Percentiles rank a stretch among this genome's conserved stretches.
Evolutionary conservation across 495 filamentous ascomycete species (phyloP).

Genomic region (Penicillium egyptiacum): DNA sequence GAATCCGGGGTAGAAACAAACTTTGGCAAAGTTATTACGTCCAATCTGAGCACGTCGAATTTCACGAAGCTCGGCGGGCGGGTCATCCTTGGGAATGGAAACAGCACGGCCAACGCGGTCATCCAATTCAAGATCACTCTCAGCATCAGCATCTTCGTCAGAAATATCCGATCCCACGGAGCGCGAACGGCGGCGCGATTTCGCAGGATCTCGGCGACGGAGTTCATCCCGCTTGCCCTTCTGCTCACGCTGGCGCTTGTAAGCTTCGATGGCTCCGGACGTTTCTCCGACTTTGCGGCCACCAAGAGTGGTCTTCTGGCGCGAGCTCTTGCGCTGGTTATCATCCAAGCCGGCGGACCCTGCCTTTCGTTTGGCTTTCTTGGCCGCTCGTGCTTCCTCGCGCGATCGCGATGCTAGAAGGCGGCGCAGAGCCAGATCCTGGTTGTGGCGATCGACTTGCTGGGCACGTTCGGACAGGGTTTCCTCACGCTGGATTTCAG

Average conservation of each 20-base stretch:
- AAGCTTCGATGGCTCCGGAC: conserved; percentile 72
- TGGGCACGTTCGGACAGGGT: conserved; percentile 86
- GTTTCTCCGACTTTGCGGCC: conserved; percentile 78
- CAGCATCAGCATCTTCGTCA: conserved; percentile 68
- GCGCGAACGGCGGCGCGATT: conserved; percentile 53
- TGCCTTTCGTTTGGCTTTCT: conserved; percentile 79
- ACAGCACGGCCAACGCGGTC: conserved; percentile 47
- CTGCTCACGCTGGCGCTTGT: conserved; percentile 82
- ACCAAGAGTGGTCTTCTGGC: conserved; percentile 75
- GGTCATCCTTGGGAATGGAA: conserved; percentile 51
- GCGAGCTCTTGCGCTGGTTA: conserved; percentile 72
- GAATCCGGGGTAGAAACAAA: conserved; percentile 90
- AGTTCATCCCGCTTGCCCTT: conserved; percentile 69
- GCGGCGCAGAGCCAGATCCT: conserved; percentile 81
- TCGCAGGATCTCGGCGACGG: conserved; percentile 62
- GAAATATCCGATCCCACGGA: conserved; percentile 50
- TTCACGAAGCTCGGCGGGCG: conserved; percentile 70
- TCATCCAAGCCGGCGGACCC: conserved; percentile 71
- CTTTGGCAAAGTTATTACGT: conserved; percentile 73
- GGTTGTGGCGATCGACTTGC: conserved; percentile 72
- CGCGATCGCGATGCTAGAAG: conserved; percentile 68
- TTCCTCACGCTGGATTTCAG: conserved; percentile 86
- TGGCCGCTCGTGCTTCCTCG: conserved; percentile 55
- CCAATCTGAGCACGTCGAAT: conserved; percentile 80
- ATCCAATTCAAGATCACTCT: conserved; percentile 80